These are phyloP conservation scores for Persicaria tinctoria DNA, from an alignment of 148 eudicot species.

Conservation along the genomic window DNA sequence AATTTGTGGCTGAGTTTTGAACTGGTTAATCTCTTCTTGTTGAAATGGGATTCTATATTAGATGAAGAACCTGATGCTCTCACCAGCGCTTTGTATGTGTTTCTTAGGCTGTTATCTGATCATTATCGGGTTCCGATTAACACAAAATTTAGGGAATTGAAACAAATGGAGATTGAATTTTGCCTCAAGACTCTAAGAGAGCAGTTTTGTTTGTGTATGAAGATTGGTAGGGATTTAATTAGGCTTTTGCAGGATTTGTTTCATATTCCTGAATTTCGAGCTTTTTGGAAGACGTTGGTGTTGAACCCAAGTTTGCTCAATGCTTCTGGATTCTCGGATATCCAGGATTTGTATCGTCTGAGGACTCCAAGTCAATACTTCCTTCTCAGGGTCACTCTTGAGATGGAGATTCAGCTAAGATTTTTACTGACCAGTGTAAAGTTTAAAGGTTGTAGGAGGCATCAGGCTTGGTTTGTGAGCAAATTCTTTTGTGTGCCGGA, in stretches of 20 bases:
- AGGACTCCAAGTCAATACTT: constrained; percentile 66
- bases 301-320: constrained; percentile 44
- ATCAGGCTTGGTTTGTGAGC: constrained; percentile 72
- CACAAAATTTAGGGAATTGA: constrained; percentile 37
- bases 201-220: constrained; percentile 63
- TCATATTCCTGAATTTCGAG: constrained; percentile 67
- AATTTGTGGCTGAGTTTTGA: constrained; percentile 78
- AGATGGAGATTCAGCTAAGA: constrained; percentile 70
- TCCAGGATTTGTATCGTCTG: constrained; percentile 43
- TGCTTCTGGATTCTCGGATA: constrained; percentile 42
- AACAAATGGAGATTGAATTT: constrained; percentile 57
- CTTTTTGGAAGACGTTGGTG: constrained; percentile 68
- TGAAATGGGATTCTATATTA: constrained; percentile 64
- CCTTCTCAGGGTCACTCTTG: constrained; percentile 60
- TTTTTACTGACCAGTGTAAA: constrained; percentile 79
- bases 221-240: constrained; percentile 80
- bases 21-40: constrained; percentile 35
- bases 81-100: constrained; percentile 59
- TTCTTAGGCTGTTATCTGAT: constrained; percentile 66
- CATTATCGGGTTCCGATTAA: constrained; percentile 38
- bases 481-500: constrained; percentile 56
- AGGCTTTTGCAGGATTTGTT: constrained; percentile 81
- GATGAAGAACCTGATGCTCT: constrained; percentile 58
- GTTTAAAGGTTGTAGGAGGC: constrained; percentile 60
- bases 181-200: constrained; percentile 67